phyloP scores from a whole-genome alignment of 2,329 filamentous ascomycete genomes.

The Lachnellula willkommii region DNA sequence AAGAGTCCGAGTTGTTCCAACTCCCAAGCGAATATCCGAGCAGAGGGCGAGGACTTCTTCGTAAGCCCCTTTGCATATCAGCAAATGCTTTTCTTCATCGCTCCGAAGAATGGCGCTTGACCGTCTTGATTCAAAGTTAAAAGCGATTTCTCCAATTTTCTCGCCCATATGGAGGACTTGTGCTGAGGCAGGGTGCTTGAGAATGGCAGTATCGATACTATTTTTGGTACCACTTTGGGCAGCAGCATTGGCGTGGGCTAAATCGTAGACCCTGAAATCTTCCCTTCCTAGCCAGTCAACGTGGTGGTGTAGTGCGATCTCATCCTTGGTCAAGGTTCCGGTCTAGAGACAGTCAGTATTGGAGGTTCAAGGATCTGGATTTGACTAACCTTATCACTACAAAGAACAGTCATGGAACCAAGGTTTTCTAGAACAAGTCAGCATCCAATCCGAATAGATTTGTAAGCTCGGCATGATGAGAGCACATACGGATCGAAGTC shows the following conservation, averaged over 20 bases:
- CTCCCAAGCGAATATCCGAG: constrained; percentile 1
- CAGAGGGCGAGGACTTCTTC: constrained; percentile 1
- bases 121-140: neutral
- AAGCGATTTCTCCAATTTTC: neutral
- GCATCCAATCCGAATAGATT: constrained; percentile 1
- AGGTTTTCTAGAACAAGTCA: neutral
- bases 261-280: neutral
- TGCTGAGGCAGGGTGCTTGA: neutral
- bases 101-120: neutral
- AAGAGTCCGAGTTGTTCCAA: neutral
- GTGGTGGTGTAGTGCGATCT: neutral
- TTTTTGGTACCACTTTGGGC: neutral
- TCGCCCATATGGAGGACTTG: neutral
- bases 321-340: neutral
- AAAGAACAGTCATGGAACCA: neutral
- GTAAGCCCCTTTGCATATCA: neutral
- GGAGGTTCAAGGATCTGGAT: neutral
- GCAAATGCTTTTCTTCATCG: neutral
- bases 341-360: neutral
- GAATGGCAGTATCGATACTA: neutral
- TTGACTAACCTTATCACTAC: neutral
- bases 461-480: neutral
- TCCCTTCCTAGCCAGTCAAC: neutral
- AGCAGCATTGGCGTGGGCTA: neutral
- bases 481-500: constrained; percentile 4